Evolutionary conservation across 1,284 basidiomycete genomes (phyloP), one percentile per base, ranked within the genome.

Genomic region (Ganoderma lingzhi): DNA sequence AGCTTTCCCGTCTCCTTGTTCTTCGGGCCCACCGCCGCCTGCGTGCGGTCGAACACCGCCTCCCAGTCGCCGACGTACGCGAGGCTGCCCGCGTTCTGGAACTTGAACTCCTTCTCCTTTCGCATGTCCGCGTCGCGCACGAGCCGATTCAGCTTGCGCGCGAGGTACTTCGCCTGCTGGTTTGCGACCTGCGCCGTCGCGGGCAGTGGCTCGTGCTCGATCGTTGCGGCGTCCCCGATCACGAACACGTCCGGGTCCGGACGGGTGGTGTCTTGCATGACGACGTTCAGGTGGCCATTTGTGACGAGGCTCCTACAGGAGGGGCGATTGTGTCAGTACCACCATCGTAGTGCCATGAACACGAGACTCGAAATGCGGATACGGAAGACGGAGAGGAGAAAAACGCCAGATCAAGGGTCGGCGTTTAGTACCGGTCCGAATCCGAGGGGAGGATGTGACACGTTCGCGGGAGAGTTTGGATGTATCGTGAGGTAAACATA

Each of bases 131-230:
- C 53, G 45, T 30, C 35, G 69, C 82, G 85, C 5, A 84, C 87
- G 60, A 92, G 79, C 68, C 80, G 85, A 80, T 93, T 93, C 62
- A 96, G 83, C 76, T 89, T 89, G 75, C 89, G 90, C 62, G 85
- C 85, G 53, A 94, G 79, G 77, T 94, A 94, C 73, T 86, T 89
- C 1, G 89, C 94, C 81, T 95, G 91, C 78, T 96, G 94, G 71
- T 89, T 89, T 2, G 95, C 94, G 37, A 96, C 95, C 86, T 95
- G 93, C 19, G 93, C 93, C 30, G 93, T 95, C 1, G 96, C 95
- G 8, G 96, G 96, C 4, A 96, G 84, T 41, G 87, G 83, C 14
- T 87, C 86, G 68, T 86, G 84, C 30, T 86, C 83, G 45, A 92
- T 87, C 39, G 84, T 86, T 2, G 90, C 87, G 63, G 92, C 90